phyloP scores from a whole-genome alignment of 2,329 filamentous ascomycete species.

The Ophiostoma pallidulum region DNA sequence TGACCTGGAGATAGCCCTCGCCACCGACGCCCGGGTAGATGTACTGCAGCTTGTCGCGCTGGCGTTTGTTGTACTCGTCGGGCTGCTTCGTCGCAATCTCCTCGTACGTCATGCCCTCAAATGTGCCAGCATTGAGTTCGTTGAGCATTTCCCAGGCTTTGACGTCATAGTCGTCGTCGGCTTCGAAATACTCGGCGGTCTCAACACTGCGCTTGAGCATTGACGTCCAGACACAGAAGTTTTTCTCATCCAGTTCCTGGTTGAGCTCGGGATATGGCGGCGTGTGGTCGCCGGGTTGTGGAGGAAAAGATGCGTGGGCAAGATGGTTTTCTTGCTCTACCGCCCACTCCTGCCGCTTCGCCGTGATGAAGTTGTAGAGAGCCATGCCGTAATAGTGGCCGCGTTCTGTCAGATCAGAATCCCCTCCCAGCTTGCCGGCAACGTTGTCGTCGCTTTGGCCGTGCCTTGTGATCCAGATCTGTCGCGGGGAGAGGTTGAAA shows the following conservation, averaged over 20 bases:
- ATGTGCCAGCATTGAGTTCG: constrained; percentile 84
- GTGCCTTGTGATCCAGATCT: constrained; percentile 97
- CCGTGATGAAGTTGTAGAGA: constrained; percentile 73
- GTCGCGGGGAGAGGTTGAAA: constrained; percentile 88
- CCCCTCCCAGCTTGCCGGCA: constrained; percentile 79
- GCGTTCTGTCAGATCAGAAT: constrained; percentile 73
- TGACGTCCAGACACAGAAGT: constrained; percentile 96
- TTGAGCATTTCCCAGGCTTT: constrained; percentile 99
- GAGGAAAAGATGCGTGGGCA: constrained; percentile 73
- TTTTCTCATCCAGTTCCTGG: constrained; percentile 64
- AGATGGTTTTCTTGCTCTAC: constrained; percentile 71
- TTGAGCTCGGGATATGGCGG: constrained; percentile 85
- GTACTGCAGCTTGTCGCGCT: constrained; percentile 84
- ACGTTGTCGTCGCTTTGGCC: constrained; percentile 86
- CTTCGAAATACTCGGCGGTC: constrained; percentile 79
- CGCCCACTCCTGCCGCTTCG: constrained; percentile 74
- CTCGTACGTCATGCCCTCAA: constrained; percentile 91
- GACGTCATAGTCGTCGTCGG: constrained; percentile 86
- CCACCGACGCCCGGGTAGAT: constrained; percentile 93
- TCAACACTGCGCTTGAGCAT: constrained; percentile 89
- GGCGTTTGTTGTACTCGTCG: constrained; percentile 72
- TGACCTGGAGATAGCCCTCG: constrained; percentile 93
- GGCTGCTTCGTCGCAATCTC: constrained; percentile 74
- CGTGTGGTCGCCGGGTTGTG: constrained; percentile 80
- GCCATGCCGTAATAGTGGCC: constrained; percentile 71